Evolutionary conservation across 169 alveolate species (phyloP), one percentile per base, ranked within the genome.

Genomic region (Plasmodium ovale): DNA sequence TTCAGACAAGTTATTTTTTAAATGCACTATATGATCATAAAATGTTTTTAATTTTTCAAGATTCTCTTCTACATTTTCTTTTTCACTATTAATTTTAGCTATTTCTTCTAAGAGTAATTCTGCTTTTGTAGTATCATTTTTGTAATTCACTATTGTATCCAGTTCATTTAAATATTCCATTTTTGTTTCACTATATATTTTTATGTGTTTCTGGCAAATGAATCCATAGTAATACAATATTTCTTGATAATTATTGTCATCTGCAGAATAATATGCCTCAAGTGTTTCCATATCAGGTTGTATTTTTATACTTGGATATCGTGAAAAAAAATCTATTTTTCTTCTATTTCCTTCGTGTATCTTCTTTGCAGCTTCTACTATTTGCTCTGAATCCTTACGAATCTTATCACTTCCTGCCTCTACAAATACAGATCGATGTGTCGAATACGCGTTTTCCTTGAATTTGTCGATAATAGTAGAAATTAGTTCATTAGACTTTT

Each of bases 21-120:
- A 0, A 1, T 4, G 0, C 33, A 64, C 0, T 44, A 64, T 1
- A 21, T 0, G 0, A 14, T 31, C 56, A 14, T 64, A 23, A 16
- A 33, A 0, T 16, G 25, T 64, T 4, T 31, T 33, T 42, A 64
- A 27, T 0, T 44, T 1, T 9, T 0, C 10, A 0, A 0, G 25
- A 14, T 0, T 21, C 21, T 31, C 4, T 19, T 31, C 16, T 33
- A 64, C 3, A 3, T 9, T 2, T 12, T 64, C 14, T 42, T 23
- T 0, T 42, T 33, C 44, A 1, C 33, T 9, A 64, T 33, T 64
- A 33, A 64, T 21, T 3, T 31, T 21, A 64, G 72, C 16, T 0
- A 64, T 64, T 64, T 64, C 56, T 3, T 64, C 72, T 42, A 64
- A 64, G 19, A 64, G 72, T 64, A 64, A 64, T 9, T 7, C 9